Percentiles rank a stretch among this genome's conserved stretches.
These are phyloP conservation scores for Fusarium praegraminearum DNA, from an alignment of 2,329 filamentous ascomycete genomes.

Conservation along the genomic window DNA sequence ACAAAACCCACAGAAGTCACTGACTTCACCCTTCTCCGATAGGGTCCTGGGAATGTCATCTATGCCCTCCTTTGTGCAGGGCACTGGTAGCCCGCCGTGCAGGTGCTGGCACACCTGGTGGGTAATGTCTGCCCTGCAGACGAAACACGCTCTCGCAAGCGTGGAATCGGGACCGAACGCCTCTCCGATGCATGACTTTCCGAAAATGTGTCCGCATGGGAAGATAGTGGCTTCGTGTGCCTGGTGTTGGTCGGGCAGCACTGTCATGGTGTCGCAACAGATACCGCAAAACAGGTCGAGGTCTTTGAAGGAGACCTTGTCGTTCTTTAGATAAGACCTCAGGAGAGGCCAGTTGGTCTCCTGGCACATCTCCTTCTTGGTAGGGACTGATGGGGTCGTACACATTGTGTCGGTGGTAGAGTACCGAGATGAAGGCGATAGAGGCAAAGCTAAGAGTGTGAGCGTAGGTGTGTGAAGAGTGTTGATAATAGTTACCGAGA, in stretches of 20 bases:
- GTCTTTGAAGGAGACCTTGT: background rate
- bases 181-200: background rate
- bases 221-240: background rate
- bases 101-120: background rate
- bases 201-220: constrained; percentile 16
- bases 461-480: too few species aligned
- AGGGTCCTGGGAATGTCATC: background rate
- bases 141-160: too few species aligned
- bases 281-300: background rate
- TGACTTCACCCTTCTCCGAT: background rate
- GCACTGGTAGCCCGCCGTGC: background rate
- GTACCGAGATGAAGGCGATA: too few species aligned
- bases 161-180: too few species aligned
- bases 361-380: background rate
- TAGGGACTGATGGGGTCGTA: background rate
- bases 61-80: background rate
- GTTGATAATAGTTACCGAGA: too few species aligned
- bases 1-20: too few species aligned
- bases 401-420: background rate
- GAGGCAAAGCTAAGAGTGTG: too few species aligned
- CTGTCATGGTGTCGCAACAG: background rate
- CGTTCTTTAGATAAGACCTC: background rate
- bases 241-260: background rate
- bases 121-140: background rate
- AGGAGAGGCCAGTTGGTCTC: constrained; percentile 3